phyloP scores from a whole-genome alignment of 2,329 filamentous ascomycete genomes.

The Aureobasidium namibiae region DNA sequence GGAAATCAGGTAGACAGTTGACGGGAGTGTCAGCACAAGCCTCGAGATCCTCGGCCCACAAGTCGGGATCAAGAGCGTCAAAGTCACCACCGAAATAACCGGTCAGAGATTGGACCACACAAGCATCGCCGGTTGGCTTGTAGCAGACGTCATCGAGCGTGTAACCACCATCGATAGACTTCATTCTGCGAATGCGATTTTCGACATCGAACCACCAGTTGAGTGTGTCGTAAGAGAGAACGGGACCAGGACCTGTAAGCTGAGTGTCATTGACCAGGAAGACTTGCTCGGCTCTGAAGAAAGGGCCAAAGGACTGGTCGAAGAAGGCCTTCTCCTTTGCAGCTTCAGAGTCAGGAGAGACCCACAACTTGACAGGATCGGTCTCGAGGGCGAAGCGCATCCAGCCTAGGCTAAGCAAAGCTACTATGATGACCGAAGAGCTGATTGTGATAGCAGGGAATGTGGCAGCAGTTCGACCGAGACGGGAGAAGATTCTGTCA shows the following conservation, averaged over 20 bases:
- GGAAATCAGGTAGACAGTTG: conserved; percentile 76
- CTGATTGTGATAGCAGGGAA: conserved; percentile 80
- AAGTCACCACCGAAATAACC: conserved; percentile 73
- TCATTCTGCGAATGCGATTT: conserved; percentile 62
- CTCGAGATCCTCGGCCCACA: conserved; percentile 65
- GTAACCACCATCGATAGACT: conserved; percentile 59
- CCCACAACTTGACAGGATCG: conserved; percentile 88
- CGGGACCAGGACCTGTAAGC: conserved; percentile 57
- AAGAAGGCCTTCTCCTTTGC: conserved; percentile 93
- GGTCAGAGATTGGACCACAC: conserved; percentile 86
- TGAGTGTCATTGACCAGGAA: conserved; percentile 87
- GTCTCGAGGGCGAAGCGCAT: conserved; percentile 80
- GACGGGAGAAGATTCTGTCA: conserved; percentile 67
- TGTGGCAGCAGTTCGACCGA: conserved; percentile 72
- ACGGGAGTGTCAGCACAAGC: conserved; percentile 74
- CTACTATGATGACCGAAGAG: conserved; percentile 65
- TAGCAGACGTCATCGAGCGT: conserved; percentile 82
- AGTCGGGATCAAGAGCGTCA: conserved; percentile 50
- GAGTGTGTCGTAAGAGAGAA: conserved; percentile 81
- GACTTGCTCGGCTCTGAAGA: conserved; percentile 87
- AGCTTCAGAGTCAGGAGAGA: conserved; percentile 85
- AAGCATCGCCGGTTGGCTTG: conserved; percentile 82
- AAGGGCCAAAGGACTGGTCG: conserved; percentile 85
- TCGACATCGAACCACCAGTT: conserved; percentile 93
- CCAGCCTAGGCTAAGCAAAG: conserved; percentile 78